phyloP scores from a whole-genome alignment of 495 filamentous ascomycete species.

The Haplographium delicatum region DNA sequence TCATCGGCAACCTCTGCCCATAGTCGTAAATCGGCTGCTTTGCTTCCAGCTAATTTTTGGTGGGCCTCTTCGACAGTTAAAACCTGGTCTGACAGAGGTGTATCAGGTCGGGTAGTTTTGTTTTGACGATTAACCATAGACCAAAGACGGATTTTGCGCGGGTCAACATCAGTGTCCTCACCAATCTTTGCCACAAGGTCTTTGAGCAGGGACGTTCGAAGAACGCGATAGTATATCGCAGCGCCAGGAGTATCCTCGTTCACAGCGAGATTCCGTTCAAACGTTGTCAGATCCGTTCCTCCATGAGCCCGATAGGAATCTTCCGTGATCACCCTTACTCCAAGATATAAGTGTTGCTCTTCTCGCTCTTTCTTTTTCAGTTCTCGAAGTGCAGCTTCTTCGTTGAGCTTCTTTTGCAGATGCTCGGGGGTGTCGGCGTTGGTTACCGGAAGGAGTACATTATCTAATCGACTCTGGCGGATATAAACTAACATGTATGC shows the following conservation, averaged over 20 bases:
- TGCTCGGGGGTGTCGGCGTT: constrained; percentile 76
- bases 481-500: constrained; percentile 99
- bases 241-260: constrained; percentile 46
- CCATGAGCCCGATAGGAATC: constrained; percentile 72
- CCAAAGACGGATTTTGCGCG: constrained; percentile 74
- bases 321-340: constrained; percentile 72
- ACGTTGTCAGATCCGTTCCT: constrained; percentile 77
- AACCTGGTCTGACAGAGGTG: constrained; percentile 68
- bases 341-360: constrained; percentile 88
- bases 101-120: constrained; percentile 88
- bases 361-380: constrained; percentile 78
- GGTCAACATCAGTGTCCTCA: constrained; percentile 56
- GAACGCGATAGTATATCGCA: constrained; percentile 61
- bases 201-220: constrained; percentile 64
- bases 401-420: constrained; percentile 69
- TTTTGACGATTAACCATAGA: constrained; percentile 98
- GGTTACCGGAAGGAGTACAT: constrained; percentile 69
- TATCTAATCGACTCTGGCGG: constrained; percentile 74
- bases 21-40: constrained; percentile 68
- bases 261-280: constrained; percentile 51
- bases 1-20: constrained; percentile 77
- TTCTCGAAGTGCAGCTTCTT: constrained; percentile 72
- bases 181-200: constrained; percentile 69
- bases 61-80: constrained; percentile 80
- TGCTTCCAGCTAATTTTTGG: constrained; percentile 51